Base-by-base conservation (phyloP, 768 basidiomycete species). In the Lepiota brunneoincarnata region DNA sequence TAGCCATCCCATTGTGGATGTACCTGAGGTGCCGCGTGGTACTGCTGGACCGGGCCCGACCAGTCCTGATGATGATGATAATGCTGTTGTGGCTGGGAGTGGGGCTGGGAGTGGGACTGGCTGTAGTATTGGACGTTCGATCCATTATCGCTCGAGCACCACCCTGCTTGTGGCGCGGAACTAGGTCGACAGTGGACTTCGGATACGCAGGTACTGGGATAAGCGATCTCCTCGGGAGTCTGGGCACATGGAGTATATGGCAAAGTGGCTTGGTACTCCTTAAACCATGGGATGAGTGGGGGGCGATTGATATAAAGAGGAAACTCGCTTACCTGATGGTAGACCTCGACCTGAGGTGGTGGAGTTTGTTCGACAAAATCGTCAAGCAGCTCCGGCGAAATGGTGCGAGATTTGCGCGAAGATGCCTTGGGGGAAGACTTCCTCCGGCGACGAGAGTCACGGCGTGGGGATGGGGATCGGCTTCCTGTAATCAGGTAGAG, bases 401-500 rank as follows among this genome's bases (percentile, higher is more conserved):
- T 54, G 24, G 45, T 48, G 20, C 31, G 17, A 4, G 53, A 54
- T 18, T 38, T 46, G 2, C 39, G 53, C 23, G 26, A 17, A 2
- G 39, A 35, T 6, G 18, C 18, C 31, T 34, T 54, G 20, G 53
- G 35, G 10, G 38, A 6, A 3, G 46, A 48, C 28, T 54, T 54
- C 20, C 26, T 54, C 0, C 36, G 6, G 3, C 53, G 45, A 6
- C 53, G 53, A 17, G 37, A 5, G 35, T 54, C 46, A 20, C 38
- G 45, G 5, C 39, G 53, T n/a, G 51, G 51, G 36, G 53, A 54
- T 6, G 10, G 37, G 14, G 46, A 34, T 34, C 44, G 53, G 17
- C 45, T 40, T 12, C 53, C 53, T 21, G 53, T 54, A 21, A 54
- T 47, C 9, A 54, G 21, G 21, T 41, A 54, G 18, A 47, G 45